These are phyloP conservation scores for Pezicula radicicola DNA, from an alignment of 2,329 filamentous ascomycete species.

Conservation along the genomic window DNA sequence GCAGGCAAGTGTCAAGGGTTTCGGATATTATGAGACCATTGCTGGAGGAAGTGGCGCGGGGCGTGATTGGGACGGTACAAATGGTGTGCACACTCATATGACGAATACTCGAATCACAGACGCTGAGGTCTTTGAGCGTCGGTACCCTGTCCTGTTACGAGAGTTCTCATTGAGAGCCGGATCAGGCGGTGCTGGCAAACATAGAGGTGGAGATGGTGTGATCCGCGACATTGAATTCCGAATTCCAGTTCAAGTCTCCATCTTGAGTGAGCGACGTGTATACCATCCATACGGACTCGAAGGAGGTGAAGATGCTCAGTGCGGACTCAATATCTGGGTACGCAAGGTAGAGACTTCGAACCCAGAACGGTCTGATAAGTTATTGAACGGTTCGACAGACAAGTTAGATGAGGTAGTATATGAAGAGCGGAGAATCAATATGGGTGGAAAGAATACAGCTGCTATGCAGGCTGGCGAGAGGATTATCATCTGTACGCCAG, in stretches of 20 bases:
- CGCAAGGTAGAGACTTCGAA: slow-evolving; percentile 61
- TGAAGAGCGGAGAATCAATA: slow-evolving; percentile 62
- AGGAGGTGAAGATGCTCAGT: slow-evolving; percentile 75
- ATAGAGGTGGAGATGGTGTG: slow-evolving; percentile 73
- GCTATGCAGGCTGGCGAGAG: slow-evolving; percentile 73
- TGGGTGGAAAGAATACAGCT: slow-evolving; percentile 78
- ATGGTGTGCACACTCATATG: slow-evolving; percentile 65
- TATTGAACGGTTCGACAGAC: slow-evolving; percentile 21
- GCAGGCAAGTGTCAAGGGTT: slow-evolving; percentile 64
- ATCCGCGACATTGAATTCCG: slow-evolving; percentile 79
- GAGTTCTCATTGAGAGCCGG: slow-evolving; percentile 64
- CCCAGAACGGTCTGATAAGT: slow-evolving; percentile 41
- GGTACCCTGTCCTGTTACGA: slow-evolving; percentile 71
- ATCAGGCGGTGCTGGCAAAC: slow-evolving; percentile 62
- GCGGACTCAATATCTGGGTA: slow-evolving; percentile 87
- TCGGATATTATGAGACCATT: slow-evolving; percentile 87
- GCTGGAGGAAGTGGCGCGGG: slow-evolving; percentile 75
- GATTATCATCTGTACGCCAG: slow-evolving; percentile 75
- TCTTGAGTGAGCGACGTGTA: slow-evolving; percentile 74
- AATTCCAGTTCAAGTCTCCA: slow-evolving; percentile 73
- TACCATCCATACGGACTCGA: slow-evolving; percentile 78
- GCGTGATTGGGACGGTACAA: slow-evolving; percentile 67
- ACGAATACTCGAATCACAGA: slow-evolving; percentile 85
- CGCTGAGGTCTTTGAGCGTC: slow-evolving; percentile 72
- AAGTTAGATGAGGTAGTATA: slow-evolving; percentile 38